These are phyloP conservation scores for Apiospora koreana DNA, from an alignment of 2,329 filamentous ascomycete genomes.

Conservation along the genomic window DNA sequence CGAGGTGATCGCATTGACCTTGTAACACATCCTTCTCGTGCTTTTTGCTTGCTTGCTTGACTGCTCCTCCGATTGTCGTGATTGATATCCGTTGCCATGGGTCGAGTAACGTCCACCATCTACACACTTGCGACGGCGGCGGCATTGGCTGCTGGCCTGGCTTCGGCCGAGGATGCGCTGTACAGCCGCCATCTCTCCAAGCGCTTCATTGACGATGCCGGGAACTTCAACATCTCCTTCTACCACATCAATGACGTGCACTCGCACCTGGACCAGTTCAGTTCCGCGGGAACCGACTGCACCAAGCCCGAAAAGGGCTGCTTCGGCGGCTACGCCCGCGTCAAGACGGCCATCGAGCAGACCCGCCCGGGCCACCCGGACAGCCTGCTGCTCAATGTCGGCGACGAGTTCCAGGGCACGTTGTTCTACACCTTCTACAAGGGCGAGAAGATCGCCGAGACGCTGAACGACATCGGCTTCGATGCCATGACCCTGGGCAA, in stretches of 20 bases:
- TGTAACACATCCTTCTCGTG: neutral
- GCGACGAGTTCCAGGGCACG: slow-evolving; percentile 71
- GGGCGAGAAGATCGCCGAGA: slow-evolving; percentile 68
- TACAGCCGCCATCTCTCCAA: slow-evolving; percentile 50
- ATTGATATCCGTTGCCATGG: slow-evolving; percentile 1
- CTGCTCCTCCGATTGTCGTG: slow-evolving; percentile 18
- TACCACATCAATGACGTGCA: slow-evolving; percentile 73
- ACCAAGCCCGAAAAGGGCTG: slow-evolving; percentile 56
- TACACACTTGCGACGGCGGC: slow-evolving; percentile 17
- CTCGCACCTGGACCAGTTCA: slow-evolving; percentile 65
- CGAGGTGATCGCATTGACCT: neutral
- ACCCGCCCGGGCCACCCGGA: slow-evolving; percentile 59
- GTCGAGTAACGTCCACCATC: slow-evolving; percentile 10
- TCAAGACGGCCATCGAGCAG: slow-evolving; percentile 61
- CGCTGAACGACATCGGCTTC: slow-evolving; percentile 65
- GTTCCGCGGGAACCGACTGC: slow-evolving; percentile 63
- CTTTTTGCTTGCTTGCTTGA: neutral
- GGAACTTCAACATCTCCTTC: slow-evolving; percentile 61
- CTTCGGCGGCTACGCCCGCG: slow-evolving; percentile 64
- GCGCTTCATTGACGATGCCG: slow-evolving; percentile 48
- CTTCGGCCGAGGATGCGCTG: slow-evolving; percentile 45
- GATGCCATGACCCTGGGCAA: slow-evolving; percentile 69
- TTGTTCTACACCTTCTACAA: slow-evolving; percentile 68
- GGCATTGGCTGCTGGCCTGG: slow-evolving; percentile 18
- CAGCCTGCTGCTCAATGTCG: slow-evolving; percentile 63